These are phyloP conservation scores for Cafeteria roenbergensis DNA, from an alignment of 108 stramenopile species.

Conservation along the genomic window DNA sequence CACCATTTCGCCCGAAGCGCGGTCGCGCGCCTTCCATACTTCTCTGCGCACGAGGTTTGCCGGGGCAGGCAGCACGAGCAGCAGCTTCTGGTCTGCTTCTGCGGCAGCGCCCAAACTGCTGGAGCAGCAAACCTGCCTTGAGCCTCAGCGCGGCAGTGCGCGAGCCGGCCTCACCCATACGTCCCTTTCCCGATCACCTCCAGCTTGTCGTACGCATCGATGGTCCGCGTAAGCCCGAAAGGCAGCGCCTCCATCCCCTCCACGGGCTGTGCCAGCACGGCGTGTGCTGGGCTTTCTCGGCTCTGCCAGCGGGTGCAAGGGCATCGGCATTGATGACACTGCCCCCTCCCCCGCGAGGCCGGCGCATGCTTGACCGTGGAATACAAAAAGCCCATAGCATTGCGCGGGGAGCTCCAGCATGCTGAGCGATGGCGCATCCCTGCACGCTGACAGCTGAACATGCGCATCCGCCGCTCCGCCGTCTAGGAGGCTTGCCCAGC, in stretches of 20 bases:
- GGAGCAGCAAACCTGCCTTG: too few species aligned
- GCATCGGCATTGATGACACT: not conserved
- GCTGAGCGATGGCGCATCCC: too few species aligned
- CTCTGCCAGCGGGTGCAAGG: not conserved
- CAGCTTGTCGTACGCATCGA: not conserved
- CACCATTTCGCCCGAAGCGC: conserved; percentile 7
- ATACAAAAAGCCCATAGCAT: not conserved
- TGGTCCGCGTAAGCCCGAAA: not conserved
- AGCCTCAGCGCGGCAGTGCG: not conserved
- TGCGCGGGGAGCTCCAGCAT: too few species aligned
- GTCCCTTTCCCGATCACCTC: not conserved
- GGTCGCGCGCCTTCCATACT: too few species aligned
- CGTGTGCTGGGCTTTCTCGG: not conserved
- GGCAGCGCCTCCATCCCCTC: not conserved
- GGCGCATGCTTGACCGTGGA: not conserved
- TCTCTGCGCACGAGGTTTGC: too few species aligned
- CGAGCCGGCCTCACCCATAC: not conserved
- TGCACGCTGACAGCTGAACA: too few species aligned
- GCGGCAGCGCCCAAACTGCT: too few species aligned
- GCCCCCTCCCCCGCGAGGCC: not conserved
- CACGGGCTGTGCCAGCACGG: too few species aligned
- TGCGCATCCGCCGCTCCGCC: too few species aligned
- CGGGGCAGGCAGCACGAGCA: too few species aligned
- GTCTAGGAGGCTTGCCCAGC: too few species aligned
- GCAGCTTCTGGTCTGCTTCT: too few species aligned